phyloP scores from a whole-genome alignment of 2,329 filamentous ascomycete genomes.

The Monosporascus sp. region DNA sequence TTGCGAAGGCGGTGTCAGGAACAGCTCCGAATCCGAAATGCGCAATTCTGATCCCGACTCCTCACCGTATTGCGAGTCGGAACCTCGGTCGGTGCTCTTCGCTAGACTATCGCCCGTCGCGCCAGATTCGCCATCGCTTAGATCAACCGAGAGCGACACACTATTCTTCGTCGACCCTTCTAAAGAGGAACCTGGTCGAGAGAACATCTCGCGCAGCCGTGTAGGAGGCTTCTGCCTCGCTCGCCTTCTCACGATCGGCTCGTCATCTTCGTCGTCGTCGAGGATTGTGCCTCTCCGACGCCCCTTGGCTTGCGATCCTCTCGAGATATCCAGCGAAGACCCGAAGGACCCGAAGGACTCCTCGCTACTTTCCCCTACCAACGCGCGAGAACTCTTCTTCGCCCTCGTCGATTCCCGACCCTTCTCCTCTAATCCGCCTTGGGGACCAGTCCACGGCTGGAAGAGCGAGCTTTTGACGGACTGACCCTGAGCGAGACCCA shows the following conservation, averaged over 20 bases:
- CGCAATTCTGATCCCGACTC: slow-evolving; percentile 11
- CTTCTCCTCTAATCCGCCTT: not conserved
- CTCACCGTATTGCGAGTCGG: slow-evolving; percentile 16
- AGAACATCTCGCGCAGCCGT: not conserved
- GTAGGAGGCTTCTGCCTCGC: not conserved
- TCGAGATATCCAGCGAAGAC: not conserved
- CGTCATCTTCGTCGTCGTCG: slow-evolving; percentile 1
- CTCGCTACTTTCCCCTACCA: slow-evolving; percentile 4
- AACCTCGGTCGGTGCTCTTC: slow-evolving; percentile 15
- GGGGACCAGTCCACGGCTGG: slow-evolving; percentile 17
- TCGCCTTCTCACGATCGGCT: not conserved
- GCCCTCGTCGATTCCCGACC: slow-evolving; percentile 1
- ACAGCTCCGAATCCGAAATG: slow-evolving; percentile 15
- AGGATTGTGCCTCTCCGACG: slow-evolving; percentile 2
- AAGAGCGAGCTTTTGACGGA: slow-evolving; percentile 19
- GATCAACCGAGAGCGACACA: slow-evolving; percentile 3
- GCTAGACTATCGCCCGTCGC: slow-evolving; percentile 2
- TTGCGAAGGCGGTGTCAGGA: slow-evolving; percentile 9
- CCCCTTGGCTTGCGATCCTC: not conserved
- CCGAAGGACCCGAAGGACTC: slow-evolving; percentile 2
- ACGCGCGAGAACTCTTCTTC: slow-evolving; percentile 5
- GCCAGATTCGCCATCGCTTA: slow-evolving; percentile 6
- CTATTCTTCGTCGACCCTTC: not conserved
- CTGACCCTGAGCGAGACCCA: slow-evolving; percentile 17
- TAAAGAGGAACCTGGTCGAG: not conserved